These are phyloP conservation scores for Xylariomycetidae sp. DNA, from an alignment of 2,329 filamentous ascomycete species.

Conservation along the genomic window DNA sequence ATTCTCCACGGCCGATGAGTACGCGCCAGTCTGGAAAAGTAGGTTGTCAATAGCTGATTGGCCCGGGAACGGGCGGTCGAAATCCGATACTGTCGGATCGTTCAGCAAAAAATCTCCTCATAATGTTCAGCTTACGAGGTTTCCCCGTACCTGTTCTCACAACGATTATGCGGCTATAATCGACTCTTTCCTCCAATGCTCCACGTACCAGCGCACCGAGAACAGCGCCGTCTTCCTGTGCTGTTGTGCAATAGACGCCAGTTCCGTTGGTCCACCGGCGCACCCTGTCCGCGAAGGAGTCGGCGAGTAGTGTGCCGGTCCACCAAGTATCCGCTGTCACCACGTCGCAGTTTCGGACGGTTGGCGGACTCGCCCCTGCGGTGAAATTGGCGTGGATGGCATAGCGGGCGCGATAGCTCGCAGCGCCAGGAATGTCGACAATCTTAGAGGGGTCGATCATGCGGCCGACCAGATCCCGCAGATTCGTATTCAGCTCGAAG, in stretches of 20 bases:
- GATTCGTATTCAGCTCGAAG: conserved; percentile 34
- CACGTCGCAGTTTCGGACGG: background rate
- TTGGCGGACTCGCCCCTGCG: background rate
- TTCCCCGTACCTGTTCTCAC: background rate
- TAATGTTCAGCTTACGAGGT: no score
- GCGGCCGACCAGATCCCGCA: conserved; percentile 27
- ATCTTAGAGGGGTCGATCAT: conserved; percentile 30
- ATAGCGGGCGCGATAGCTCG: conserved; percentile 7
- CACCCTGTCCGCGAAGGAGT: conserved; percentile 24
- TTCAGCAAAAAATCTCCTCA: background rate
- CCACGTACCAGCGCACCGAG: conserved; percentile 28
- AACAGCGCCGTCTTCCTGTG: conserved; percentile 31
- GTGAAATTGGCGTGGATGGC: background rate
- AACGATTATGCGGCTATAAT: conserved; percentile 29
- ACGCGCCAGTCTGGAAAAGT: conserved; percentile 1
- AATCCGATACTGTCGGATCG: conserved; percentile 4
- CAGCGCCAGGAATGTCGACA: conserved; percentile 29
- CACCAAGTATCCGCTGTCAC: conserved; percentile 1
- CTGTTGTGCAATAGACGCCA: conserved; percentile 29
- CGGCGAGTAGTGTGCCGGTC: conserved; percentile 7
- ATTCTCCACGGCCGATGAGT: conserved; percentile 1
- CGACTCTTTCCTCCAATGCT: conserved; percentile 20
- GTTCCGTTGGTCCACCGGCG: conserved; percentile 29
- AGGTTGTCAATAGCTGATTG: conserved; percentile 6
- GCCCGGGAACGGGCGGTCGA: conserved; percentile 6